Conservation (phyloP, 2,329 filamentous ascomycete genomes). For the Raffaelea ambrosiae region DNA sequence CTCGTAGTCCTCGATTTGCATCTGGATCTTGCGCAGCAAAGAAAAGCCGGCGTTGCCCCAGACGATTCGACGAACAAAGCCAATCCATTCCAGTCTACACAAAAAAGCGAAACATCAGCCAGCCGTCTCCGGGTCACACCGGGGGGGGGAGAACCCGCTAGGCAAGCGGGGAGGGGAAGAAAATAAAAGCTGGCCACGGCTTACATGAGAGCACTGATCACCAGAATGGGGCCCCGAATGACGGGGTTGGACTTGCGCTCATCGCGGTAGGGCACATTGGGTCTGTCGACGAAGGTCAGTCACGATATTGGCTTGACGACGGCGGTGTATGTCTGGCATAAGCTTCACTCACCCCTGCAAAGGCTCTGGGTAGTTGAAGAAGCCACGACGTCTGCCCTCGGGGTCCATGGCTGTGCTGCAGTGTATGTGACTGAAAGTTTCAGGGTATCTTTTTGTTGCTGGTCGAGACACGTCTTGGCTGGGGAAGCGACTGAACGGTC, state of each 20-base stretch:
- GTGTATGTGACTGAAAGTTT: too few species aligned
- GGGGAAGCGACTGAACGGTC: too few species aligned
- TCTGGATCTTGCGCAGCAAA: conserved; percentile 42
- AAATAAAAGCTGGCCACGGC: too few species aligned
- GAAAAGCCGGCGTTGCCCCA: conserved; percentile 59
- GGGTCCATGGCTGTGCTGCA: conserved; percentile 10
- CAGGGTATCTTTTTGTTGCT: too few species aligned
- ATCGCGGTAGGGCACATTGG: conserved; percentile 33
- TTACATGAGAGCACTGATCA: conserved; percentile 47
- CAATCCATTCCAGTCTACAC: conserved; percentile 49
- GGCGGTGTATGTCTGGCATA: background rate
- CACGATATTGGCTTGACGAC: background rate
- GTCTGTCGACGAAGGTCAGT: conserved; percentile 15
- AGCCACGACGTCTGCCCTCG: conserved; percentile 12
- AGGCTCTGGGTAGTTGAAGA: conserved; percentile 28
- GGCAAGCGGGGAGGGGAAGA: too few species aligned
- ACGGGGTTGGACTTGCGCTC: conserved; percentile 45
- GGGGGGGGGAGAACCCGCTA: too few species aligned
- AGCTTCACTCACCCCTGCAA: conserved; percentile 21
- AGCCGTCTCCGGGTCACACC: too few species aligned
- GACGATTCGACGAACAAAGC: conserved; percentile 43
- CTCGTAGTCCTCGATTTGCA: conserved; percentile 41
- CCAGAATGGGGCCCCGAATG: conserved; percentile 45
- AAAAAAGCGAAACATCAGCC: too few species aligned
- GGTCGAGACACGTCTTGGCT: too few species aligned